Percentiles rank a stretch among this genome's conserved stretches.
Evolutionary conservation across 371 early-diverging fungal species (phyloP).

Genomic region (Mucor saturninus): DNA sequence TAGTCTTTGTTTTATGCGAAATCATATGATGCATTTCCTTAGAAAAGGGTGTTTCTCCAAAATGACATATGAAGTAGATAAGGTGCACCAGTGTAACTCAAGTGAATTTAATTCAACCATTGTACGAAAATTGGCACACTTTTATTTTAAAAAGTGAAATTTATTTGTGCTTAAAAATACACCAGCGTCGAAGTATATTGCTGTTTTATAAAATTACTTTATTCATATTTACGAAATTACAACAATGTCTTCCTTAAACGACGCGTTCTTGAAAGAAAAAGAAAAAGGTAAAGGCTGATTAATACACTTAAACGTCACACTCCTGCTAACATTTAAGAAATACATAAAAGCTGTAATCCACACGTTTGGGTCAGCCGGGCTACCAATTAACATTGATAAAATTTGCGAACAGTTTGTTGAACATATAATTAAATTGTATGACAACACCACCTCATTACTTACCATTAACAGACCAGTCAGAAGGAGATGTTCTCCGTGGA

Average conservation of each 20-base stretch:
- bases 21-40: too few relatives aligned
- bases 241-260: constrained; percentile 7
- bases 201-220: too few relatives aligned
- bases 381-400: constrained; percentile 5
- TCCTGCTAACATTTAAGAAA: constrained; percentile 13
- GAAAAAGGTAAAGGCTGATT: constrained; percentile 9
- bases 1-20: too few relatives aligned
- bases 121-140: too few relatives aligned
- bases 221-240: not conserved
- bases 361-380: constrained; percentile 4
- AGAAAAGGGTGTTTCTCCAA: too few relatives aligned
- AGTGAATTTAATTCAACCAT: too few relatives aligned
- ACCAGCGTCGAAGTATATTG: too few relatives aligned
- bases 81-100: too few relatives aligned
- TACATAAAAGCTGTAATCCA: constrained; percentile 8
- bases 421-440: constrained; percentile 4
- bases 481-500: constrained; percentile 10
- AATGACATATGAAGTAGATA: too few relatives aligned
- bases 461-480: constrained; percentile 5
- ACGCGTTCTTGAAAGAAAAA: constrained; percentile 7
- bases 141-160: too few relatives aligned
- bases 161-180: too few relatives aligned
- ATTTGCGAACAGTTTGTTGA: constrained; percentile 4
- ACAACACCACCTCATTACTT: constrained; percentile 8
- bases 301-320: constrained; percentile 5